Base-by-base conservation (phyloP, 2,329 filamentous ascomycete genomes). In the Amauroascus verrucosus region DNA sequence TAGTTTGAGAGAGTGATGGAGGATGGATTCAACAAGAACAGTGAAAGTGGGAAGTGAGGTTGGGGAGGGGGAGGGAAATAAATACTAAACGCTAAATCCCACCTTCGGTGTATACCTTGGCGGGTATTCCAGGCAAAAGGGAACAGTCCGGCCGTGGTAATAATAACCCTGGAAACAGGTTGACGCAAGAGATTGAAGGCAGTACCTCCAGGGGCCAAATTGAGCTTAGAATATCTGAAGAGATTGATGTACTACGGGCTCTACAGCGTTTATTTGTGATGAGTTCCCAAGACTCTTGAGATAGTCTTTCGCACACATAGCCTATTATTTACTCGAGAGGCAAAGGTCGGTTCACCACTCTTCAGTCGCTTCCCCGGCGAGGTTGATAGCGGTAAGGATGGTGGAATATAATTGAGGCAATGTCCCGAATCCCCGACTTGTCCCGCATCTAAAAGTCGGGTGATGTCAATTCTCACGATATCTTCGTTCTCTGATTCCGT, bases 361-460 rank as follows among this genome's bases (percentile, higher is more conserved):
- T 11, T 48, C 46, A 38, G 26, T 26, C 9, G 13, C 20, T 18
- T 37, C 18, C 14, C 13, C 18, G 7, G n/a, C 40, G 16, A 44
- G 24, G 6, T 44, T 24, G 14, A n/a, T 16, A 26, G 18, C 30
- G 16, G 37, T 40, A 40, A 22, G 20, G 47, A 20, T 24, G 40
- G 49, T 18, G 28, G 41, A 51, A 16, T 45, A 51, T 35, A 45
- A 24, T 14, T 44, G 18, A 32, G 20, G 16, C 22, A n/a, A 43
- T 22, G 16, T 55, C 48, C 54, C 57, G 51, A 58, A 53, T 57
- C 59, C 53, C 53, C 53, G 53, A 47, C 41, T 55, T 55, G 53
- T 55, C 53, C 53, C 57, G 66, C 69, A n/a, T 68, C 69, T 65
- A 68, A 64, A 65, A 66, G 69, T 67, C 68, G 68, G 68, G 65